Conservation (phyloP, 768 basidiomycete genomes). For the Tylopilus balloui region DNA sequence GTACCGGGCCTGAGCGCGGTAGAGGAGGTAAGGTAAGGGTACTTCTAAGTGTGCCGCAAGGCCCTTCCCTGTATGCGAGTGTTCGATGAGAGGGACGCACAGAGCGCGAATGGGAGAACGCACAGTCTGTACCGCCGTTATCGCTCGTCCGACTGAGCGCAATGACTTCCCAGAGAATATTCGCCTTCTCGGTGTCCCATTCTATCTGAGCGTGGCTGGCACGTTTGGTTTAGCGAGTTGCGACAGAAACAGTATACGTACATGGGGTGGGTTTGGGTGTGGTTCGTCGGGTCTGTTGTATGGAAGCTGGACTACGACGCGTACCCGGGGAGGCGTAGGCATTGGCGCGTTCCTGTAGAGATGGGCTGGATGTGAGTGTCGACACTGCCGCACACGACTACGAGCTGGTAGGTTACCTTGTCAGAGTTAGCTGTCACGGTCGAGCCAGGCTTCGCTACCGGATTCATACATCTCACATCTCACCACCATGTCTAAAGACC, state of each 20-base stretch:
- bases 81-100: background rate
- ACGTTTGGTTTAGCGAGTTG: conserved; percentile 5
- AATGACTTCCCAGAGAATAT: conserved; percentile 83
- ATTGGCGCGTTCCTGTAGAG: conserved; percentile 9
- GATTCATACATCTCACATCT: conserved; percentile 4
- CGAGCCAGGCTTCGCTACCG: conserved; percentile 1
- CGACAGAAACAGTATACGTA: conserved; percentile 34
- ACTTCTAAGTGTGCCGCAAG: conserved; percentile 76
- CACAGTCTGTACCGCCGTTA: conserved; percentile 75
- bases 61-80: conserved; percentile 61
- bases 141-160: conserved; percentile 71
- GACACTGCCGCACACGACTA: background rate
- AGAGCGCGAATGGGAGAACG: conserved; percentile 26
- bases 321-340: conserved; percentile 38
- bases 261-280: conserved; percentile 60
- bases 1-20: conserved; percentile 77
- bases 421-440: background rate
- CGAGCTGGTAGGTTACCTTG: background rate
- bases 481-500: conserved; percentile 9
- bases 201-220: conserved; percentile 52
- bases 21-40: conserved; percentile 79
- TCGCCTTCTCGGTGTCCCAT: conserved; percentile 82
- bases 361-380: background rate
- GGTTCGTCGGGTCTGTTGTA: conserved; percentile 73
- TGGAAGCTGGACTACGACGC: conserved; percentile 77